Percentiles rank a stretch among this genome's conserved stretches.
These are phyloP conservation scores for Blastomyces parvus DNA, from an alignment of 2,329 filamentous ascomycete species.

Conservation along the genomic window DNA sequence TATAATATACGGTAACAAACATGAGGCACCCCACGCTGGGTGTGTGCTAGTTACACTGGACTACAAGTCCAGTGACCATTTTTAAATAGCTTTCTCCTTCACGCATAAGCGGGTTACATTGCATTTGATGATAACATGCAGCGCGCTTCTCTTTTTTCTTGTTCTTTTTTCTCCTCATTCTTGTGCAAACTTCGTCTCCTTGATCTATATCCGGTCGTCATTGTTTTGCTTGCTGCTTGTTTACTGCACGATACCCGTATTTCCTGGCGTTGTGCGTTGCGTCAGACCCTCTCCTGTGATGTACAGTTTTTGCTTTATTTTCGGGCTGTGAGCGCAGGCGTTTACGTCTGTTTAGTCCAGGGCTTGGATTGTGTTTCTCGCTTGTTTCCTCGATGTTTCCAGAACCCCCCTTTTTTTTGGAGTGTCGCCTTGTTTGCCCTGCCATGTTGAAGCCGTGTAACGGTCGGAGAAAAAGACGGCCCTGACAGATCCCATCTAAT, in stretches of 20 bases:
- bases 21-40: background rate
- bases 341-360: background rate
- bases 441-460: background rate
- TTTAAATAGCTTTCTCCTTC: background rate
- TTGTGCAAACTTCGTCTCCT: background rate
- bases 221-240: background rate
- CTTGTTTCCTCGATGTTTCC: no score
- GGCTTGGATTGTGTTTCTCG: background rate
- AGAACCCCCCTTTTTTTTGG: background rate
- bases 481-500: background rate
- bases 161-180: background rate
- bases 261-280: background rate
- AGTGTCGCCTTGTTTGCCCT: background rate
- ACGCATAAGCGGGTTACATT: background rate
- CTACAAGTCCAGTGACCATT: background rate
- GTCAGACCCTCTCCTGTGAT: no score
- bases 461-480: background rate
- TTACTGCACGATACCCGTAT: background rate
- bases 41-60: background rate
- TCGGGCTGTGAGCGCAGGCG: background rate
- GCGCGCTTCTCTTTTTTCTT: background rate
- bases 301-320: background rate
- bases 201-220: background rate
- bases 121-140: background rate
- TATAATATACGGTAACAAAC: background rate